These are phyloP conservation scores for Boletus fagicola DNA, from an alignment of 768 basidiomycete genomes.

Conservation along the genomic window DNA sequence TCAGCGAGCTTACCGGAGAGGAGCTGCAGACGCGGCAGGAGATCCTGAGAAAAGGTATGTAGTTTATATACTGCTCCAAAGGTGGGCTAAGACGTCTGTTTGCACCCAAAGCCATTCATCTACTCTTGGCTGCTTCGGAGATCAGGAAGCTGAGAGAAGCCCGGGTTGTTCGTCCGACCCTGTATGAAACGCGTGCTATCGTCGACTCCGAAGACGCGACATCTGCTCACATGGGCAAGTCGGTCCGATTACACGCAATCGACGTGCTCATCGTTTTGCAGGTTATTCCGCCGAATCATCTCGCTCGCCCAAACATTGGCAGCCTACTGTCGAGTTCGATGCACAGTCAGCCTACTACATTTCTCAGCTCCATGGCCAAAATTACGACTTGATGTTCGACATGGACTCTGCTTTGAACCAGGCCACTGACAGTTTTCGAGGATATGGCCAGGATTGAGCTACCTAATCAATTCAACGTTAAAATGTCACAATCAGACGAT, in stretches of 20 bases:
- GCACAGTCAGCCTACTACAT: background rate
- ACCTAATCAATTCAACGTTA: background rate
- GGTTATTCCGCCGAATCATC: background rate
- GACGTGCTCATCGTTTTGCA: constrained; percentile 6
- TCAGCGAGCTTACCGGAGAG: constrained; percentile 19
- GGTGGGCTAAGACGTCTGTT: background rate
- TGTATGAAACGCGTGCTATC: background rate
- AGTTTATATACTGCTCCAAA: background rate
- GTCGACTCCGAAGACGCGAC: background rate
- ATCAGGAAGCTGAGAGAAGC: background rate
- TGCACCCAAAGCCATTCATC: constrained; percentile 6
- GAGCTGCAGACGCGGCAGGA: constrained; percentile 21
- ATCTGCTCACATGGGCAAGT: constrained; percentile 8
- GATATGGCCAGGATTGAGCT: background rate
- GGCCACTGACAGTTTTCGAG: background rate
- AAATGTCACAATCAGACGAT: background rate
- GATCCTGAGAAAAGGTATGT: constrained; percentile 20
- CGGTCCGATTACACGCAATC: background rate
- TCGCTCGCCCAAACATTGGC: background rate
- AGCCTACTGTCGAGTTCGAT: background rate
- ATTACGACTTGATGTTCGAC: background rate
- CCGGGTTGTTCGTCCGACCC: background rate
- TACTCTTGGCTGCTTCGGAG: constrained; percentile 6
- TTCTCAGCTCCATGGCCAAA: background rate
- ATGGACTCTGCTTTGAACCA: background rate